These are phyloP conservation scores for Boletus speciosus DNA, from an alignment of 768 basidiomycete genomes.

Conservation along the genomic window DNA sequence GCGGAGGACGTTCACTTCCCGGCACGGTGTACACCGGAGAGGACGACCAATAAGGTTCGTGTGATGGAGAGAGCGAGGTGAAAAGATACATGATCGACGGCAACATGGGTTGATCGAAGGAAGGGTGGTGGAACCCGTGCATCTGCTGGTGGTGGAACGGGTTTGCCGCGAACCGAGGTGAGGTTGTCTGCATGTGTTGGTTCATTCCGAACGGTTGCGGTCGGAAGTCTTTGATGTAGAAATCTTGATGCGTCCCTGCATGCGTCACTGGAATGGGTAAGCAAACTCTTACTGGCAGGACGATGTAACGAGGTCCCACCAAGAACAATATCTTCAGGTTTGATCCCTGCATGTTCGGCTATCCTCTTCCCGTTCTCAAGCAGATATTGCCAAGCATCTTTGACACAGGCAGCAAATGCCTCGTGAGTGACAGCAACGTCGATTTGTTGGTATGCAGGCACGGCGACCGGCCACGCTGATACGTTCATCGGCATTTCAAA, in stretches of 20 bases:
- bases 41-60: conserved; percentile 40
- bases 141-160: conserved; percentile 12
- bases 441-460: conserved; percentile 35
- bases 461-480: conserved; percentile 41
- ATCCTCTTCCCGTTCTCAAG: conserved; percentile 32
- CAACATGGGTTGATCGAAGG: conserved; percentile 25
- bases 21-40: conserved; percentile 28
- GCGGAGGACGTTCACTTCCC: conserved; percentile 14
- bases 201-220: conserved; percentile 16
- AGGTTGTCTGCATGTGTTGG: conserved; percentile 1
- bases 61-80: conserved; percentile 33
- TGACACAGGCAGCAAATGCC: conserved; percentile 21
- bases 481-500: conserved; percentile 31
- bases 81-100: conserved; percentile 43
- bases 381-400: conserved; percentile 40
- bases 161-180: conserved; percentile 6
- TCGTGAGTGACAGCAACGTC: conserved; percentile 40
- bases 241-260: conserved; percentile 39
- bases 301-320: conserved; percentile 25
- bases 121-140: conserved; percentile 11
- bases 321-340: conserved; percentile 41
- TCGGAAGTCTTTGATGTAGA: conserved; percentile 37
- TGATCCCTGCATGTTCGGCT: conserved; percentile 31
- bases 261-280: conserved; percentile 35
- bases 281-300: not conserved